These are phyloP conservation scores for Colletotrichum camelliae DNA, from an alignment of 2,329 filamentous ascomycete species.

Conservation along the genomic window DNA sequence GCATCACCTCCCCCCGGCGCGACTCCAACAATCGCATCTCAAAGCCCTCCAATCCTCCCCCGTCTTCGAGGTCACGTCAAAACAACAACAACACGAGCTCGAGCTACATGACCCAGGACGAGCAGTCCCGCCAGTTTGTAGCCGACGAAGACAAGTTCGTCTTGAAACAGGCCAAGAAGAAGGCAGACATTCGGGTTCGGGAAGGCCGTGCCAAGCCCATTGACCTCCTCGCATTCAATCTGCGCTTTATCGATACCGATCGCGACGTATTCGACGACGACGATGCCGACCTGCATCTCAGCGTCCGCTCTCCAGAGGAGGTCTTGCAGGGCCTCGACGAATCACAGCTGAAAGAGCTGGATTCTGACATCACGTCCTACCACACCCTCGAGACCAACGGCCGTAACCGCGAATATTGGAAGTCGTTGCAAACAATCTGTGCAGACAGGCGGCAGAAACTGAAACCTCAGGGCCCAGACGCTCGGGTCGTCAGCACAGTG, in stretches of 20 bases:
- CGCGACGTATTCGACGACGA: constrained; percentile 87
- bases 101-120: constrained; percentile 72
- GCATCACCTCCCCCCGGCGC: constrained; percentile 58
- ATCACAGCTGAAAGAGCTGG: constrained; percentile 74
- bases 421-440: constrained; percentile 85
- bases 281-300: constrained; percentile 73
- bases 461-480: constrained; percentile 65
- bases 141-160: constrained; percentile 97
- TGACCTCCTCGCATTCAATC: constrained; percentile 89
- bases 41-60: constrained; percentile 49
- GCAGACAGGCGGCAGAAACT: constrained; percentile 74
- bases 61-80: constrained; percentile 30
- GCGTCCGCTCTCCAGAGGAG: constrained; percentile 80
- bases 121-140: constrained; percentile 83
- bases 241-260: constrained; percentile 86
- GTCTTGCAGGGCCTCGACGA: constrained; percentile 77
- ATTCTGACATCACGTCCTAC: constrained; percentile 83
- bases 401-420: constrained; percentile 89
- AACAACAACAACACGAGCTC: constrained; percentile 25
- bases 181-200: constrained; percentile 91
- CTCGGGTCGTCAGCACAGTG: constrained; percentile 81
- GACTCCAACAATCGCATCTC: constrained; percentile 62
- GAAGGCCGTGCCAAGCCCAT: constrained; percentile 91
- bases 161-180: constrained; percentile 96
- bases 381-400: constrained; percentile 78